Evolutionary conservation across 768 basidiomycete species (phyloP), one percentile per base, ranked within the genome.

Genomic region (Rhodocollybia butyracea): DNA sequence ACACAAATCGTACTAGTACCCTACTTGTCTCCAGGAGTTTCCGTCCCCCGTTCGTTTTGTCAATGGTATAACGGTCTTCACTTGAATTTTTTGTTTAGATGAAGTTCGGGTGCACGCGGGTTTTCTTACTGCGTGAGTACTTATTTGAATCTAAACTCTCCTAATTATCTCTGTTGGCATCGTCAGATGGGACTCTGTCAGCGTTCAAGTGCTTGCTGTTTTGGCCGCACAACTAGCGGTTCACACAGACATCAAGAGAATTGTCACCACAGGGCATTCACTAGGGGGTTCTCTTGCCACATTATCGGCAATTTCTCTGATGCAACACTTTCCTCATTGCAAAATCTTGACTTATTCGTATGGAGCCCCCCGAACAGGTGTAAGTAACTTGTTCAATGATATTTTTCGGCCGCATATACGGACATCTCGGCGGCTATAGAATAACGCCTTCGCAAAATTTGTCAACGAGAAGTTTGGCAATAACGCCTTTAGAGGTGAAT

Each of bases 221-320:
- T 56, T 82, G 3, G 60, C 65, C 5, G 55, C 62, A 7, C 73
- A 80, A 57, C 61, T 79, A 1, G 58, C 61, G 11, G 55, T 56
- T 3, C 67, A 80, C 54, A 66, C 71, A 2, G 71, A 48, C 22
- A 40, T 63, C 1, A 75, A 74, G 58, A 61, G 70, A 1, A 64
- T 83, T 30, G 73, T 78, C 8, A 76, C 76, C 0, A 70, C 72
- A 4, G 83, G 83, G 0, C 83, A 84, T 60, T 83, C 82, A 1
- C 65, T 83, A 10, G 83, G 83, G 10, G 83, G 81, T 6, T 68
- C 81, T 1, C 63, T 84, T 5, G 74, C 83, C 1, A 70, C 77
- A 2, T 64, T 83, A 1, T 78, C 75, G 1, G 78, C 78, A 2
- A 66, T 82, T 13, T 66, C 75, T 3, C 54, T 82, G 19, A 71